These are phyloP conservation scores for Neopestalotiopsis sp. DNA, from an alignment of 2,329 filamentous ascomycete genomes.

Conservation along the genomic window DNA sequence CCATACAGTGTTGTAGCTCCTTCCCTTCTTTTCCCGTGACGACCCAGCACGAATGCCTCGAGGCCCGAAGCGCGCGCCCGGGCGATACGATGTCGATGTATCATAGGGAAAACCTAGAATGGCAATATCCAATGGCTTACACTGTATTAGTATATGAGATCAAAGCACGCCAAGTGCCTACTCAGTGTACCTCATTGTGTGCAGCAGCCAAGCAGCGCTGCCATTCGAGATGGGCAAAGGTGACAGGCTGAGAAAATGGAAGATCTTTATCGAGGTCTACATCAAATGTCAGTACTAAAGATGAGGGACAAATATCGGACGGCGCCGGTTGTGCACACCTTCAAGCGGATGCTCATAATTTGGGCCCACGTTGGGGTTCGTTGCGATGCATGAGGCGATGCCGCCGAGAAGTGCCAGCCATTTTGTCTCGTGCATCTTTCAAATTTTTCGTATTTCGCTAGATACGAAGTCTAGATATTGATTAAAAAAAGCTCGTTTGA, in stretches of 20 bases:
- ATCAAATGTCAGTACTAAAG: not conserved
- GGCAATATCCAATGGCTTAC: conserved; percentile 6
- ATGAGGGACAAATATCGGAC: not conserved
- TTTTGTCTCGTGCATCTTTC: not conserved
- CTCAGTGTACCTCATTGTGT: not conserved
- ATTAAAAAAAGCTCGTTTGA: not conserved
- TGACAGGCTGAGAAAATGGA: conserved; percentile 19
- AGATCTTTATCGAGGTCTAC: conserved; percentile 17
- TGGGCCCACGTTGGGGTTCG: not conserved
- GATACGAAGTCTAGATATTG: not conserved
- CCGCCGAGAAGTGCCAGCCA: not conserved
- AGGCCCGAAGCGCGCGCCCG: conserved; percentile 1
- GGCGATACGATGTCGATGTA: conserved; percentile 6
- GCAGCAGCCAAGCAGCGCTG: conserved; percentile 17
- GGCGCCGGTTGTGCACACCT: not conserved
- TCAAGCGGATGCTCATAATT: conserved; percentile 10
- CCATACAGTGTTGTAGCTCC: conserved; percentile 19
- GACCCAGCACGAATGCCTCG: conserved; percentile 13
- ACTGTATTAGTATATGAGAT: not conserved
- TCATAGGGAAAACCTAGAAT: conserved; percentile 15
- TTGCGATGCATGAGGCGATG: not conserved
- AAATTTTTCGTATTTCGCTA: not conserved
- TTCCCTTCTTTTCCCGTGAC: conserved; percentile 16
- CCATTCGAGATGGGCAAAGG: conserved; percentile 19
- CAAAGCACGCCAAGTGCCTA: not conserved